phyloP scores from a whole-genome alignment of 2,329 filamentous ascomycete species.

The Claviceps capensis region DNA sequence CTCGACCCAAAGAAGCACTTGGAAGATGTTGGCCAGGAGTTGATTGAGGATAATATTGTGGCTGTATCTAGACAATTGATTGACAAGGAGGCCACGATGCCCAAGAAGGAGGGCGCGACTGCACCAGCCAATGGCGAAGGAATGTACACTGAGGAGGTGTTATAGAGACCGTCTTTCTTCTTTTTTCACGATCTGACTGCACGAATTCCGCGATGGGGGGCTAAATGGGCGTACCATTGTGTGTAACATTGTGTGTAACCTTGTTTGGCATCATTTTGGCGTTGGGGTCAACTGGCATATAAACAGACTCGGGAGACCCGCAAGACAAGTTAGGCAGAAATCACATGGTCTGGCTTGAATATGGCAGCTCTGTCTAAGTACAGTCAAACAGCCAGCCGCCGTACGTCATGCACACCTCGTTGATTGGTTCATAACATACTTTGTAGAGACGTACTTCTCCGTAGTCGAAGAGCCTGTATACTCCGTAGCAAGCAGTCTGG shows the following conservation, averaged over 20 bases:
- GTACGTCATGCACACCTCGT: no score
- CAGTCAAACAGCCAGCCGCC: no score
- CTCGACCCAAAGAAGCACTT: constrained; percentile 99
- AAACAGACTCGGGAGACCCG: constrained; percentile 8
- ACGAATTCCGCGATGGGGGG: constrained; percentile 7
- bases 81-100: constrained; percentile 93
- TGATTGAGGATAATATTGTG: constrained; percentile 99
- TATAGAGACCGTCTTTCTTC: not conserved
- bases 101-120: constrained; percentile 48
- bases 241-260: constrained; percentile 22
- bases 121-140: constrained; percentile 40
- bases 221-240: constrained; percentile 7
- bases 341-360: no score
- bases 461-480: no score
- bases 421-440: no score
- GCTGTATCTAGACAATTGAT: constrained; percentile 98
- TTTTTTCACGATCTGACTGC: constrained; percentile 1
- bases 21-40: constrained; percentile 86
- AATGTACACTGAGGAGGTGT: constrained; percentile 53
- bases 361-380: no score
- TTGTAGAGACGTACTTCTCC: no score
- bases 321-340: no score
- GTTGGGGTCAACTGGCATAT: constrained; percentile 16
- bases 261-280: constrained; percentile 20
- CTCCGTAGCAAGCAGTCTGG: no score